A percentile compares a stretch with the other conserved stretches of the same genome.
phyloP scores from a whole-genome alignment of 2,329 filamentous ascomycete species.

The Diaporthe destruens region DNA sequence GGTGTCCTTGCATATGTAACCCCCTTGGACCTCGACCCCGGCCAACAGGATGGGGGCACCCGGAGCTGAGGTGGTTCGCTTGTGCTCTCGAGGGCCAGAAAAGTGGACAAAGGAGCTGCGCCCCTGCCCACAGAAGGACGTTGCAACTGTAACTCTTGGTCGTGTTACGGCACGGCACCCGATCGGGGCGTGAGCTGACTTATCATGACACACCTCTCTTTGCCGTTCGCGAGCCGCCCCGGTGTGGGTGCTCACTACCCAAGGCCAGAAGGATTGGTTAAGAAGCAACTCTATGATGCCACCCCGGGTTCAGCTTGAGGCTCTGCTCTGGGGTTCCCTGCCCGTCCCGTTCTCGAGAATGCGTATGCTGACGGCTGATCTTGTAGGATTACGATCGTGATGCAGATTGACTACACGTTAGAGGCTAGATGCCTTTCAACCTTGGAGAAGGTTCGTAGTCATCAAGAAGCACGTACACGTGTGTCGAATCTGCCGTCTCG shows the following conservation, averaged over 20 bases:
- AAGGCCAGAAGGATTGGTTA: slow-evolving; percentile 16
- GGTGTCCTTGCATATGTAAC: slow-evolving; percentile 32
- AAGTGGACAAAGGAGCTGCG: slow-evolving; percentile 39
- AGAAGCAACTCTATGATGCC: slow-evolving; percentile 26
- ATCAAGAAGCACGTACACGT: slow-evolving; percentile 3
- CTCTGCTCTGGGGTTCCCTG: slow-evolving; percentile 38
- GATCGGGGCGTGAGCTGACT: slow-evolving; percentile 34
- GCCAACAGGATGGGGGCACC: slow-evolving; percentile 18
- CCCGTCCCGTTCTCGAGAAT: neutral
- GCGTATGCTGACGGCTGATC: slow-evolving; percentile 1
- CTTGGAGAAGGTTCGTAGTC: slow-evolving; percentile 2
- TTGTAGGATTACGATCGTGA: slow-evolving; percentile 9
- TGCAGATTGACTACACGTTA: slow-evolving; percentile 2
- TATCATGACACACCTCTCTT: slow-evolving; percentile 19
- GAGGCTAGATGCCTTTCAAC: neutral
- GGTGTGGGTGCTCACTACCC: slow-evolving; percentile 25
- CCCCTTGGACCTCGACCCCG: slow-evolving; percentile 19
- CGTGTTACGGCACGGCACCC: slow-evolving; percentile 21
- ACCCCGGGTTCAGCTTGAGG: slow-evolving; percentile 40
- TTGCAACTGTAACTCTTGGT: slow-evolving; percentile 26
- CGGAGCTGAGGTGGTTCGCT: slow-evolving; percentile 12
- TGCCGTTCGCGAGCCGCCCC: slow-evolving; percentile 34
- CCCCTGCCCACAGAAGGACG: slow-evolving; percentile 29
- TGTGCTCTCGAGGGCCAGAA: slow-evolving; percentile 23
- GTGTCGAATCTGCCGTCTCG: neutral